These are phyloP conservation scores for Protomyces lactucae-debilis DNA, from an alignment of 1,139 yeast genomes.

Conservation along the genomic window DNA sequence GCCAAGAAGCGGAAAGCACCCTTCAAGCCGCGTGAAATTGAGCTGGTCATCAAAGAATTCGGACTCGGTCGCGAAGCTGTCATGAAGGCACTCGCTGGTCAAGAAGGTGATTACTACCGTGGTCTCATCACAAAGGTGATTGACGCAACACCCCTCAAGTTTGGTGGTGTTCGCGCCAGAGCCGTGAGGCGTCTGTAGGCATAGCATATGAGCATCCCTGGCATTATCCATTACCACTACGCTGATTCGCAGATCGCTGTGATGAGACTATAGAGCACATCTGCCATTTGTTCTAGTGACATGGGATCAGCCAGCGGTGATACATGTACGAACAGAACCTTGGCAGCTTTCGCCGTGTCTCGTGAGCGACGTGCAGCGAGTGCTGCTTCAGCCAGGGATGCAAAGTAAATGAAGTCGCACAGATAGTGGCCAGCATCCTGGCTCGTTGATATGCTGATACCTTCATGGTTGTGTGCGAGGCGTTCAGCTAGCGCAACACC, in stretches of 20 bases:
- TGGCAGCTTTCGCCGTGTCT: not conserved
- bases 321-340: slow-evolving; percentile 22
- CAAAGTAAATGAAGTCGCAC: slow-evolving; percentile 17
- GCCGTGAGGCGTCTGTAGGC: slow-evolving; percentile 68
- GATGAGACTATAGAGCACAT: slow-evolving; percentile 5
- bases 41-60: slow-evolving; percentile 71
- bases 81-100: slow-evolving; percentile 76
- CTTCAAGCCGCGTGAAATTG: slow-evolving; percentile 41
- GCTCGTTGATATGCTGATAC: slow-evolving; percentile 5
- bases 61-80: slow-evolving; percentile 92
- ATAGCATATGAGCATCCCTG: not conserved
- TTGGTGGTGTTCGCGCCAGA: slow-evolving; percentile 89
- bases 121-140: slow-evolving; percentile 61
- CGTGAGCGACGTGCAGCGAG: not conserved
- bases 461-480: not conserved
- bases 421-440: slow-evolving; percentile 15
- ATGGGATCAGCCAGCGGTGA: slow-evolving; percentile 7
- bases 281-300: slow-evolving; percentile 7
- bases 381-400: slow-evolving; percentile 9
- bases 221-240: not conserved
- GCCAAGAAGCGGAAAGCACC: slow-evolving; percentile 53
- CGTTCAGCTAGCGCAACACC: slow-evolving; percentile 34
- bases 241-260: slow-evolving; percentile 2
- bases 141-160: slow-evolving; percentile 75
- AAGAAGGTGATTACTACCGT: slow-evolving; percentile 72